Percentiles rank a stretch among this genome's conserved stretches.
phyloP scores from a whole-genome alignment of 441 rosid genomes.

The Iberis amara region DNA sequence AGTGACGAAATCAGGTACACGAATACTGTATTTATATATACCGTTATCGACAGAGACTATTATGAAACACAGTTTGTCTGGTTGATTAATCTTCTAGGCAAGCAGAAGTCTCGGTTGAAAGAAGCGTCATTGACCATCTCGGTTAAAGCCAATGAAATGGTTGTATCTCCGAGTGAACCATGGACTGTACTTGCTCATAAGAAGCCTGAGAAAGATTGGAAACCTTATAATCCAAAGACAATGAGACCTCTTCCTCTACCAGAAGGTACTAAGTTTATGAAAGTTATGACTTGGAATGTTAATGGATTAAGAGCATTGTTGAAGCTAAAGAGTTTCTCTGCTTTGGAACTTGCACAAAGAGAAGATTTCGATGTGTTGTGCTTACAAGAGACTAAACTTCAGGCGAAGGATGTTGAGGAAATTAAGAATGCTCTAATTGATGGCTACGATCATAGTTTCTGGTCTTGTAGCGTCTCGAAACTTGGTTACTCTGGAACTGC shows the following conservation, averaged over 20 bases:
- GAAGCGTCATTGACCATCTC: conserved; percentile 31
- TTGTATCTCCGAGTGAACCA: conserved; percentile 49
- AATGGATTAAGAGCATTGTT: conserved; percentile 81
- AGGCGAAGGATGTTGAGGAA: conserved; percentile 83
- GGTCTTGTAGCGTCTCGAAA: conserved; percentile 82
- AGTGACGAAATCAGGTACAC: conserved; percentile 26
- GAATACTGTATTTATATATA: background rate
- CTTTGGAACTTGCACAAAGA: conserved; percentile 69
- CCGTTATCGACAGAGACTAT: background rate
- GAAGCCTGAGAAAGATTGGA: conserved; percentile 88
- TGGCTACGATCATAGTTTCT: conserved; percentile 77
- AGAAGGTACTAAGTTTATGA: conserved; percentile 42
- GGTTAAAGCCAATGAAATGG: conserved; percentile 26
- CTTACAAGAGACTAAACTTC: conserved; percentile 92
- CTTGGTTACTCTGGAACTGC: conserved; percentile 98
- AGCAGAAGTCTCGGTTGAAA: conserved; percentile 25
- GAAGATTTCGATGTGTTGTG: conserved; percentile 83
- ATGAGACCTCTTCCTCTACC: conserved; percentile 64
- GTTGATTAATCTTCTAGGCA: conserved; percentile 33
- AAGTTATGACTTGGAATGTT: conserved; percentile 87
- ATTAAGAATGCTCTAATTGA: conserved; percentile 58
- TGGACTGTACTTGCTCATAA: conserved; percentile 87
- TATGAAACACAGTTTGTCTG: background rate
- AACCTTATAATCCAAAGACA: conserved; percentile 68
- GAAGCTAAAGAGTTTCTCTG: conserved; percentile 68